Percentiles rank a stretch among this genome's conserved stretches.
Evolutionary conservation across 805 yeast genomes (phyloP).

Genomic region (Wickerhamiella slavikovae): DNA sequence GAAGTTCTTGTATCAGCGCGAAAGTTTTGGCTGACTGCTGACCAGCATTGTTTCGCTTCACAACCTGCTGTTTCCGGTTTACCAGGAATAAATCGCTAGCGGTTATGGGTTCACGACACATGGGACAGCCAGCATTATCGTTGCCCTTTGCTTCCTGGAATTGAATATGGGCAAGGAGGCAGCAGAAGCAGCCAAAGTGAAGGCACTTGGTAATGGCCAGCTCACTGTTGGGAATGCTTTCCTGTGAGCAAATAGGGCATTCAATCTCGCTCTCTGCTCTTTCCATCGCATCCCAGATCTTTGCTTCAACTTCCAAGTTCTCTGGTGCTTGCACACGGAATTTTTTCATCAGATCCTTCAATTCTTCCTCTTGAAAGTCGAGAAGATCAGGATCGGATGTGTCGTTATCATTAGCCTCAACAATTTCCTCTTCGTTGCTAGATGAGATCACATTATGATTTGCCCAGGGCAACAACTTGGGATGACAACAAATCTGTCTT

Average conservation of each 20-base stretch:
- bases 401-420: conserved; percentile 1
- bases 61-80: conserved; percentile 5
- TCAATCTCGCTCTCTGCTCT: conserved; percentile 40
- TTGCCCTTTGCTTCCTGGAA: conserved; percentile 33
- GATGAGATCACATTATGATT: background rate
- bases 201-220: conserved; percentile 55
- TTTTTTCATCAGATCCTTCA: conserved; percentile 5
- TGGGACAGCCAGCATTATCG: conserved; percentile 46
- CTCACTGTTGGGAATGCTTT: conserved; percentile 33
- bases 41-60: conserved; percentile 16
- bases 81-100: conserved; percentile 28
- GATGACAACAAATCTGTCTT: conserved; percentile 78
- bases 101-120: conserved; percentile 42
- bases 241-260: conserved; percentile 69
- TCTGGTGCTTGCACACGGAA: no score
- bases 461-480: conserved; percentile 34
- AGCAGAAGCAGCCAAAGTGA: conserved; percentile 57
- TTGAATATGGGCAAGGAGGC: conserved; percentile 54
- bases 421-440: background rate
- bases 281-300: conserved; percentile 15
- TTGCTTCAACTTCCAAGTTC: conserved; percentile 15
- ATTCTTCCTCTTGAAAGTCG: conserved; percentile 1
- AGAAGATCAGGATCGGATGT: conserved; percentile 1
- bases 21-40: conserved; percentile 49
- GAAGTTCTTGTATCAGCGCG: conserved; percentile 42